Evolutionary conservation across 345 rosid genomes (phyloP), one percentile per base, ranked within the genome.

Genomic region (Sisymbrium irio): DNA sequence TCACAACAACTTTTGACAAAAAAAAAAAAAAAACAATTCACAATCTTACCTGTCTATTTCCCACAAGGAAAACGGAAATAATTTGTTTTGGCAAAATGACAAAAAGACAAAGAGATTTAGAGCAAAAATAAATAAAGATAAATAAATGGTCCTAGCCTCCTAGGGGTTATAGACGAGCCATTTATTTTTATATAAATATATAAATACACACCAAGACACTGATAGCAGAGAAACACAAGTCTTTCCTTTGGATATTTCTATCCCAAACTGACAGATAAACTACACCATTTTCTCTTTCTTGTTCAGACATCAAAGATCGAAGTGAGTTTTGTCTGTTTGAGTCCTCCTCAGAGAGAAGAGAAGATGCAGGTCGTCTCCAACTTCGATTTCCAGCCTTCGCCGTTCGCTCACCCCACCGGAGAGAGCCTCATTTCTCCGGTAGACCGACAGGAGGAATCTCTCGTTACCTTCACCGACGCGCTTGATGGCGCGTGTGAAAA

Each of bases 351-450:
- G n/a, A 22, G 10, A 27, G 30, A 27, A 17, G 44, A 66, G 60
- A 76, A 67, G 61, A 87, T 81, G 89, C 84, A 84, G 75, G 83
- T 87, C 8, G 82, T 75, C 41, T 56, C 88, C 1, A 81, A 47
- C 56, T 81, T 82, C 40, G 79, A 80, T 64, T 75, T 56, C 37
- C 77, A 77, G 77, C 36, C 86, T 19, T 17, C 87, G 11, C 81
- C 79, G 62, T 82, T 82, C 71, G 17, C 81, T 13, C 72, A 35
- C 62, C 49, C 70, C 57, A 46, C 72, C 41, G 80, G 72, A 19
- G 80, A 77, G 67, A 65, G 37, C 60, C 67, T 30, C 65, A 63
- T 57, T 67, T 68, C 81, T 62, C 66, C 78, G 6, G 69, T 30
- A 20, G 46, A 45, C 39, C 64, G 54, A 6, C 50, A 60, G 0